Base-by-base conservation (phyloP, 1,284 basidiomycete genomes). In the Trametes hirsuta region DNA sequence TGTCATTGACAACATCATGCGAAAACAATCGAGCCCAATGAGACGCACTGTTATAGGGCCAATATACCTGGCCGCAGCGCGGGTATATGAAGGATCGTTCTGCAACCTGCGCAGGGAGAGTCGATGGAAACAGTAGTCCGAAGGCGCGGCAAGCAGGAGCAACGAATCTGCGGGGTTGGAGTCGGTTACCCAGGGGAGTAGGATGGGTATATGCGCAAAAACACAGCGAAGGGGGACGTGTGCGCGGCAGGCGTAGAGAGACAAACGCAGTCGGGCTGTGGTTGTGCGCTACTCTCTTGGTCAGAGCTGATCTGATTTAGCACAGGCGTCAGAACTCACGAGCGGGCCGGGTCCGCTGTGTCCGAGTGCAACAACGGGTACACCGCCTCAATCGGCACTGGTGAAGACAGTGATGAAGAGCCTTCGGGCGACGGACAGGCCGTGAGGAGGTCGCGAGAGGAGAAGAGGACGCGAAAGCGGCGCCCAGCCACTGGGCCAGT, bases 21-120 rank as follows among this genome's bases (percentile, higher is more conserved):
- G 25, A 4, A 11, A 14, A 14, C 30, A 18, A 49, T 37, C 9
- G 37, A 39, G 4, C 4, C 37, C 35, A 34, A 44, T 6, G 6
- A 35, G 6, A 58, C 54, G 36, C 40, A 63, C 54, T 40, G 52
- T 55, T 59, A 51, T 41, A 24, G 34, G 37, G 55, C 62, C 62
- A 53, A 52, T 1, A 35, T 30, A 11, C 35, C 55, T 48, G 49
- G 58, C 58, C 52, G 36, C 37, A 22, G 11, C 25, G 36, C 12
- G 18, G 45, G 47, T 47, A 51, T 42, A 54, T 25, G 35, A 49
- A 14, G 42, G 47, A 41, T 41, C 37, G 45, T 46, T 51, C 58
- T 63, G 62, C 62, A 63, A 34, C 62, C 62, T 52, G 62, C 53
- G 62, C 62, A 63, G 58, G 46, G 35, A 47, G 24, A 37, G 41